Evolutionary conservation across 352 stramenopile genomes (phyloP).

Genomic region (Phytophthora aleatoria): DNA sequence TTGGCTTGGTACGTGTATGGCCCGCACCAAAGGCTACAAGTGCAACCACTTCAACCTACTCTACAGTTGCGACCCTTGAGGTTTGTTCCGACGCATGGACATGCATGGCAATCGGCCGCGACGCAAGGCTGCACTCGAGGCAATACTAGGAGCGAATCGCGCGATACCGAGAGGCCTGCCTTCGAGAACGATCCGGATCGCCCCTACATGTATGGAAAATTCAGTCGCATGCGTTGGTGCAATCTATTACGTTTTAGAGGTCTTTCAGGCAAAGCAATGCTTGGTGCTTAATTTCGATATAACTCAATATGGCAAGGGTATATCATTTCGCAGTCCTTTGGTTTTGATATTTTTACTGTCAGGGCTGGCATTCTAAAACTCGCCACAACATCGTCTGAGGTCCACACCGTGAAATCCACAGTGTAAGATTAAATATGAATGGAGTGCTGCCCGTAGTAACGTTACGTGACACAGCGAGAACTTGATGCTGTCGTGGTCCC

Average conservation of each 20-base stretch:
- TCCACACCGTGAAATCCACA: too few relatives aligned
- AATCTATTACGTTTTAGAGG: neutral
- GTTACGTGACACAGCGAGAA: neutral
- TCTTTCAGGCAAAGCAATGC: too few relatives aligned
- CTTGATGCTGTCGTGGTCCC: neutral
- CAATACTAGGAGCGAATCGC: slow-evolving; percentile 18
- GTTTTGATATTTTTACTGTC: too few relatives aligned
- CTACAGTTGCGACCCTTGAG: slow-evolving; percentile 6
- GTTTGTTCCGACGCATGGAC: slow-evolving; percentile 4
- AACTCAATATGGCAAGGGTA: neutral
- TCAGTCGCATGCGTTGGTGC: slow-evolving; percentile 1
- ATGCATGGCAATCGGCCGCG: slow-evolving; percentile 14
- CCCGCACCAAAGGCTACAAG: neutral
- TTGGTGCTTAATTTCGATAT: neutral
- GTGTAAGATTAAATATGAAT: too few relatives aligned
- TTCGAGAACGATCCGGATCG: neutral
- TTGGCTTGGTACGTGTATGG: neutral
- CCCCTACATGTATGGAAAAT: neutral
- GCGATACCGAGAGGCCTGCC: neutral
- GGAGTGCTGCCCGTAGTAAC: too few relatives aligned
- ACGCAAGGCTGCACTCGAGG: slow-evolving; percentile 12
- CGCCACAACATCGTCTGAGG: too few relatives aligned
- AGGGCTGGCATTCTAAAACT: too few relatives aligned
- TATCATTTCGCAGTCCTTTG: neutral
- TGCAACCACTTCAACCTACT: slow-evolving; percentile 21